Evolutionary conservation across 148 eudicot genomes (phyloP), one percentile per base, ranked within the genome.

Genomic region (Tetragonia tetragonoides): DNA sequence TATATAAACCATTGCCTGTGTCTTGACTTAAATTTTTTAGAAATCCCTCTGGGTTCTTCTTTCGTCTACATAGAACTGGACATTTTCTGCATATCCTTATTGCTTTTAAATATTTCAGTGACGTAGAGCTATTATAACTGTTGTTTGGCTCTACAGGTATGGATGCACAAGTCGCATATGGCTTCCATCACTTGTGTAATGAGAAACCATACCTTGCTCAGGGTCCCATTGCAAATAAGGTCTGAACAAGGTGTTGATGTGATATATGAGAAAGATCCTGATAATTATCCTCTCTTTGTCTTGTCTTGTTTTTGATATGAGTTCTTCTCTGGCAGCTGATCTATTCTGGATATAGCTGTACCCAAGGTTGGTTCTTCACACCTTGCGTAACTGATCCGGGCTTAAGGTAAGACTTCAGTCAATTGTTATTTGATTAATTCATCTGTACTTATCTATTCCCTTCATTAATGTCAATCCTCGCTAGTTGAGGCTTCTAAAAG

Each of bases 131-230:
- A 51, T 47, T 18, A n/a, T 62, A 5, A 37, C 62, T 57, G 71
- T 63, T 46, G 40, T 64, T 44, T 53, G 41, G 16, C 61, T 60
- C 39, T 69, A 66, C 81, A 92, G 97, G 98, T 74, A 94, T 94
- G 98, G 98, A 94, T 88, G 98, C 97, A 54, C 97, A 86, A 85
- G 97, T 94, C 54, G 97, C 98, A 7, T 90, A 90, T 78, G 97
- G 97, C 17, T 94, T 94, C 84, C 98, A 94, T 70, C 88, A 84
- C 78, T 82, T 94, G 83, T 90, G 98, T 53, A 90, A 94, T 81
- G 91, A 94, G 80, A 94, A 90, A 82, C 98, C 98, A 46, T 89
- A 90, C 80, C 95, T 94, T 81, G 98, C 98, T 56, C 97, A 89
- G 69, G 98, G 98, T 70, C 97, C 97, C 28, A 76, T 92, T 60